Base-by-base conservation (phyloP, 169 alveolate genomes). In the Condylostoma magnum region DNA sequence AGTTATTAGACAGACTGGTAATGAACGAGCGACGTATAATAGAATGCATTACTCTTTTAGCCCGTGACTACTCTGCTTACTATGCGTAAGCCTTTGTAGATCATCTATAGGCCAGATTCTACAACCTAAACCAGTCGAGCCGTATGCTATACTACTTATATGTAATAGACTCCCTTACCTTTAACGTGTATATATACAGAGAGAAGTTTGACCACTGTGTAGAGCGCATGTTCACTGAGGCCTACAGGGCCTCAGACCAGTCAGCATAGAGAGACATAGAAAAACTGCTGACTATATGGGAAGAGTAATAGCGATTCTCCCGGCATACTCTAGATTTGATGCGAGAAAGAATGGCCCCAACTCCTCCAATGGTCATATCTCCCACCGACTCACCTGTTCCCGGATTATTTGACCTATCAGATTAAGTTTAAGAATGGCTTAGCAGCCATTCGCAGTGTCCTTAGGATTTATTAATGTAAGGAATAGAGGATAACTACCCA, bases 291-390 rank as follows among this genome's bases (percentile, higher is more conserved):
- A 18, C 10, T 12, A 34, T 60, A 1, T 60, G 71, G 71, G 71
- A 60, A 27, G 12, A 52, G 15, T 55, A 60, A 60, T 10, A 18
- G 10, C 12, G 71, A 27, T 60, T 60, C 43, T 55, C 71, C 31
- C 8, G 18, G 27, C 34, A 38, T 1, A 34, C 25, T 41, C 56
- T 60, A n/a, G 71, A 60, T 22, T 52, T 38, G 12, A 60, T 60
- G 54, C 12, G 71, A 2, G 71, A 60, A 27, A 60, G 43, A 41
- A 60, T 60, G 71, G 71, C 71, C 18, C 71, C 71, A 18, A 41
- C 71, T 1, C 71, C 71, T 12, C 71, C 71, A 1, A 8, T 41
- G 15, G 43, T 60, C 0, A 38, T 55, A 1, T 60, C 71, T 60
- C 71, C 71, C 18, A 60, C 43, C 10, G 10, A 60, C 58, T 37